Percentiles rank a stretch among this genome's conserved stretches.
These are phyloP conservation scores for Raddia guianensis DNA, from an alignment of 176 grass and related monocot genomes.

Conservation along the genomic window DNA sequence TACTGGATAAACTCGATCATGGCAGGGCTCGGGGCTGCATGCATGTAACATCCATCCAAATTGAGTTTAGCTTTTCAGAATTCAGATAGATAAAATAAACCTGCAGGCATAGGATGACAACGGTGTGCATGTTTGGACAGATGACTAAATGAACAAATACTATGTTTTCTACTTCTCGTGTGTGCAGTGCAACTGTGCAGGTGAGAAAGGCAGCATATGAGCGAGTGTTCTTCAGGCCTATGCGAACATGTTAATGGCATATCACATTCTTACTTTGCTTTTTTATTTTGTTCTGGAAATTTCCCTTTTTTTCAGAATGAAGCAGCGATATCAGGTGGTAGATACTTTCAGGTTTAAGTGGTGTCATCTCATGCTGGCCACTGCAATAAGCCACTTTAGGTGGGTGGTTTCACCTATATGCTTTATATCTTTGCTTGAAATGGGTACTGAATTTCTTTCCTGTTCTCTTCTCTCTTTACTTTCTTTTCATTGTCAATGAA, in stretches of 20 bases:
- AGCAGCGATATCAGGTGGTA: slow-evolving; percentile 5
- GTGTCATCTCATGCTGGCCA: slow-evolving; percentile 35
- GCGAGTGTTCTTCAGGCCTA: no score
- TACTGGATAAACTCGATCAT: background rate
- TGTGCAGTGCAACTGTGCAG: no score
- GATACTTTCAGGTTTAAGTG: background rate
- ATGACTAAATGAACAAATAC: no score
- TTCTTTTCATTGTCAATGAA: background rate
- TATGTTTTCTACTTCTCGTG: no score
- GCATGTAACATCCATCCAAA: background rate
- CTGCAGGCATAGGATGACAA: no score
- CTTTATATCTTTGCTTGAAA: background rate
- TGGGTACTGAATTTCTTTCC: background rate
- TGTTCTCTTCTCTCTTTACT: background rate
- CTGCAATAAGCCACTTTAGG: background rate
- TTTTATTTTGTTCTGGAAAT: background rate
- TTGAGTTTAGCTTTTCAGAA: no score
- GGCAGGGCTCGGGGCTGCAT: background rate
- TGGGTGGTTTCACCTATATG: background rate
- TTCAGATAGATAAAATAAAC: no score
- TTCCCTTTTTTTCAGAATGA: background rate
- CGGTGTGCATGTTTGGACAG: no score
- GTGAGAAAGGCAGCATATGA: no score
- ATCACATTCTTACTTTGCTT: background rate
- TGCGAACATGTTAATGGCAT: background rate